Evolutionary conservation across 345 rosid species (phyloP).

Genomic region (Bruguiera sexangula): DNA sequence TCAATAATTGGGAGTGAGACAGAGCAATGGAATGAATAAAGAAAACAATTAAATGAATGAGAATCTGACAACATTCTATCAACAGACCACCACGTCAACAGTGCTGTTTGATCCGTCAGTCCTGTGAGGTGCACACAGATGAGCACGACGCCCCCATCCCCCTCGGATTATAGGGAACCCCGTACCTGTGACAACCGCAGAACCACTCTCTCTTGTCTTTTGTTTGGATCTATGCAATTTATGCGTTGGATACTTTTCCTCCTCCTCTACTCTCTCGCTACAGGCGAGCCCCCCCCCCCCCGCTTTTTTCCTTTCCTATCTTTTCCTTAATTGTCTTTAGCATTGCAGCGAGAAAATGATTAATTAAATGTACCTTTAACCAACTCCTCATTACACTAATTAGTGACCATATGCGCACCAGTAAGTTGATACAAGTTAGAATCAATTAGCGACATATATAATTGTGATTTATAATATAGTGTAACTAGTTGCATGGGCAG

Average conservation of each 20-base stretch:
- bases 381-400: slow-evolving; percentile 31
- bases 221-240: slow-evolving; percentile 26
- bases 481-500: not conserved
- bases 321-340: not conserved
- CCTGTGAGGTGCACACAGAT: slow-evolving; percentile 12
- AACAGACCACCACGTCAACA: slow-evolving; percentile 1
- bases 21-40: not conserved
- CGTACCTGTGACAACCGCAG: slow-evolving; percentile 32
- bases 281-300: no score
- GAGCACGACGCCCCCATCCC: slow-evolving; percentile 17
- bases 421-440: not conserved
- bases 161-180: slow-evolving; percentile 27
- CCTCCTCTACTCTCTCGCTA: not conserved
- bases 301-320: not conserved
- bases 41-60: slow-evolving; percentile 2
- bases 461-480: not conserved
- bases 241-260: slow-evolving; percentile 10
- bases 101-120: no score
- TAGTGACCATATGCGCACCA: slow-evolving; percentile 21
- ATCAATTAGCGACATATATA: not conserved
- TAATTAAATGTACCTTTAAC: slow-evolving; percentile 7
- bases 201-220: slow-evolving; percentile 17
- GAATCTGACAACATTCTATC: slow-evolving; percentile 19
- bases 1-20: not conserved
- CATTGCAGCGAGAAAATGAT: not conserved